Evolutionary conservation across 768 basidiomycete species (phyloP), one percentile per base, ranked within the genome.

Genomic region (Auricularia sp.): DNA sequence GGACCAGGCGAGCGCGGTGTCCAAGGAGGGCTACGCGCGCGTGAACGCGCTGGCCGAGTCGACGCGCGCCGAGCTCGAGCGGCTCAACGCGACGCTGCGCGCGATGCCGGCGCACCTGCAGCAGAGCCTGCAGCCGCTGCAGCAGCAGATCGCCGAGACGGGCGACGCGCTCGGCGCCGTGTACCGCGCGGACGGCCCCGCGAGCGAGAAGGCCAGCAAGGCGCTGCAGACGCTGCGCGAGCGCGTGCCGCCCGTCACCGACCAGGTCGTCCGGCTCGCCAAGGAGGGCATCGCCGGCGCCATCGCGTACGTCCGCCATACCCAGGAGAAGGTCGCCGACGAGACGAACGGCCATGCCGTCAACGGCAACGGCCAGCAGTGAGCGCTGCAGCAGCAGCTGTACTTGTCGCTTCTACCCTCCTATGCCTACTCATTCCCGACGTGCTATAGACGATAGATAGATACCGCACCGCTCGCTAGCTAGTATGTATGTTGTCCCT

Each of bases 161-260:
- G 54, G 47, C 33, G 63, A 29, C 14, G 62, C 65, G 47, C 74
- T 91, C 37, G 78, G 79, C 33, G 66, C 71, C 67, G 70, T 87
- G 61, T 78, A 77, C 18, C 73, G 76, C 42, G 81, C 84, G 64
- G 81, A 88, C 63, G 64, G 63, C 16, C 79, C 87, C 0, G 66
- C 89, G 3, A 79, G 81, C 54, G 88, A 89, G 65, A 90, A 89
- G 77, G 80, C 84, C 18, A 68, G 74, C 59, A 82, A 81, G 65
- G 76, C 90, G 21, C 73, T 79, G 29, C 75, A 79, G 63, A 84
- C 88, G 63, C 85, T 90, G 33, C 82, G 78, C 69, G 80, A 82
- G 33, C 82, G 82, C 39, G 82, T 90, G 29, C 77, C 77, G 34
- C 89, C 89, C 21, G 71, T 89, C 62, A 78, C 90, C 14, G 85